These are phyloP conservation scores for Aureobasidium sp. DNA, from an alignment of 2,329 filamentous ascomycete species.

Conservation along the genomic window DNA sequence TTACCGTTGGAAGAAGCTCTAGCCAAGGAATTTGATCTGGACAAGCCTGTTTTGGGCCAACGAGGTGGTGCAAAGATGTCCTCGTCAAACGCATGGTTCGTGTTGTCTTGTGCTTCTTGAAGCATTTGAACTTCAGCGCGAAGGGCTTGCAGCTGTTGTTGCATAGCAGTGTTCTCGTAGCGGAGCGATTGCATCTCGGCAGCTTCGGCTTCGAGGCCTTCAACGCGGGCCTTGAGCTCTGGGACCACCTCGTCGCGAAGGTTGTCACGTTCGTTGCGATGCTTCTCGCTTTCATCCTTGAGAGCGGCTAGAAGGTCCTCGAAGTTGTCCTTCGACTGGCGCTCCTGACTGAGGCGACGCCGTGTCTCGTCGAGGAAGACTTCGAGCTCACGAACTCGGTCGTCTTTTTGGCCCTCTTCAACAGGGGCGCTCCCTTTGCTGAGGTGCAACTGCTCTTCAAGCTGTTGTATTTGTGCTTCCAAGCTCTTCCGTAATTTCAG, in stretches of 20 bases:
- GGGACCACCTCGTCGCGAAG: slow-evolving; percentile 83
- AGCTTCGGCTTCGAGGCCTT: slow-evolving; percentile 70
- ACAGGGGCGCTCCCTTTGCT: slow-evolving; percentile 22
- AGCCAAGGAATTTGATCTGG: slow-evolving; percentile 52
- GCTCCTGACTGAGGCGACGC: slow-evolving; percentile 75
- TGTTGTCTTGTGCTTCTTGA: slow-evolving; percentile 39
- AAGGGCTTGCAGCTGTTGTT: slow-evolving; percentile 73
- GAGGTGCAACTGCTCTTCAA: slow-evolving; percentile 68
- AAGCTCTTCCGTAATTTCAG: slow-evolving; percentile 65
- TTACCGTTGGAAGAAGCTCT: slow-evolving; percentile 40
- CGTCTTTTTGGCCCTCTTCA: slow-evolving; percentile 39
- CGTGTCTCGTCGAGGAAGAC: slow-evolving; percentile 72
- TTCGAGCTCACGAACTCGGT: slow-evolving; percentile 70
- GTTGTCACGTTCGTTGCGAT: slow-evolving; percentile 84
- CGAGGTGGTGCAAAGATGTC: slow-evolving; percentile 31
- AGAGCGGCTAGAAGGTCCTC: slow-evolving; percentile 84
- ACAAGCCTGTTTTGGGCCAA: slow-evolving; percentile 33
- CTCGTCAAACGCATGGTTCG: slow-evolving; percentile 48
- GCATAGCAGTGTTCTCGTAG: slow-evolving; percentile 76
- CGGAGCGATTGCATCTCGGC: slow-evolving; percentile 64
- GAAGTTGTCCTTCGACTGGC: slow-evolving; percentile 83
- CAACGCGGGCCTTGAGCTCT: slow-evolving; percentile 65
- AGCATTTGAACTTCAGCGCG: slow-evolving; percentile 44
- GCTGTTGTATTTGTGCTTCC: slow-evolving; percentile 74
- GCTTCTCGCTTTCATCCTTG: slow-evolving; percentile 71